Evolutionary conservation across 2,329 filamentous ascomycete genomes (phyloP).

Genomic region (Trichoderma harzianum): DNA sequence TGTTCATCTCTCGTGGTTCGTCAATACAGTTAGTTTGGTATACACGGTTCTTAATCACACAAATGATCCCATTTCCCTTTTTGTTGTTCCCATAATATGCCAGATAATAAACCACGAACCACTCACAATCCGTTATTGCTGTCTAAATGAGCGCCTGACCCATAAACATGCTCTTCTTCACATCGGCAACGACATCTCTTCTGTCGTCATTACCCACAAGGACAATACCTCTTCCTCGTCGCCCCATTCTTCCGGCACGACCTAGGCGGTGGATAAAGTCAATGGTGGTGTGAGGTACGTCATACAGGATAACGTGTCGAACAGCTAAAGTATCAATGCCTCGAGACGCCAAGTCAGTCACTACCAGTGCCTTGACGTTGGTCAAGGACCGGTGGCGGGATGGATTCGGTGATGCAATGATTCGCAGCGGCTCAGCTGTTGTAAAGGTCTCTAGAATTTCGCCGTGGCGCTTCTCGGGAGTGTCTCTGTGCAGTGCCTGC

Average conservation of each 20-base stretch:
- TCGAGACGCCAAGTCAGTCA: conserved; percentile 86
- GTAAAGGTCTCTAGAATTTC: conserved; percentile 78
- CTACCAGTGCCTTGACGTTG: conserved; percentile 88
- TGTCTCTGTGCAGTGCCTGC: conserved; percentile 79
- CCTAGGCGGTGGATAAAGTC: conserved; percentile 97
- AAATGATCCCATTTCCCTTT: not conserved
- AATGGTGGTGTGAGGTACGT: conserved; percentile 96
- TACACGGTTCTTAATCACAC: not conserved
- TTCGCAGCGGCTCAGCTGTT: conserved; percentile 40
- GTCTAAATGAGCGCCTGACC: conserved; percentile 70
- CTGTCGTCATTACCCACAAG: conserved; percentile 86
- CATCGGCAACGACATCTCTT: conserved; percentile 85
- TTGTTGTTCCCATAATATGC: not conserved
- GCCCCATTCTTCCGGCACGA: conserved; percentile 86
- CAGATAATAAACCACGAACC: not conserved
- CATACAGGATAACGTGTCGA: conserved; percentile 86
- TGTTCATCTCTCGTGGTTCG: not conserved
- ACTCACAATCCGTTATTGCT: not conserved
- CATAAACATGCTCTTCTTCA: conserved; percentile 84
- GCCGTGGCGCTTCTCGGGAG: conserved; percentile 69
- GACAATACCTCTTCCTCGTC: conserved; percentile 83
- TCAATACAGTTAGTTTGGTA: not conserved
- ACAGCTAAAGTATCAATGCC: conserved; percentile 94
- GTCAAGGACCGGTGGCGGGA: conserved; percentile 52
- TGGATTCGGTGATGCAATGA: conserved; percentile 28